Conservation (phyloP, 2,329 filamentous ascomycete genomes). For the Lecanosticta acicola region DNA sequence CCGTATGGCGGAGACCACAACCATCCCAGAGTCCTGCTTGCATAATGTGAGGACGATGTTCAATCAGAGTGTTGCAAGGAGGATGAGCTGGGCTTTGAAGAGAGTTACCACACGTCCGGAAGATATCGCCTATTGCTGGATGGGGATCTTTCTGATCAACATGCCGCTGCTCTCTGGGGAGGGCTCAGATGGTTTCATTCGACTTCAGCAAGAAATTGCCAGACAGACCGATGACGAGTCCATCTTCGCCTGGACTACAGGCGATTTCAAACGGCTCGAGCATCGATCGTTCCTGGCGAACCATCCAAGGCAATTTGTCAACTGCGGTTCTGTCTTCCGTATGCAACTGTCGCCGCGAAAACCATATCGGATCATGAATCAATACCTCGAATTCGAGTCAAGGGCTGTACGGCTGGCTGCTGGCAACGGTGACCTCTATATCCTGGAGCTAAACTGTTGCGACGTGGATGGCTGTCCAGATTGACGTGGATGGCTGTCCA, state of each 20-base stretch:
- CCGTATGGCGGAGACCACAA: background rate
- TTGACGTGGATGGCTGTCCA: no score
- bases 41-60: background rate
- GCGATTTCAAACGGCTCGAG: no score
- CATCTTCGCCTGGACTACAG: background rate
- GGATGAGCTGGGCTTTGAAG: background rate
- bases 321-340: no score
- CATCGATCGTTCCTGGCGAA: no score
- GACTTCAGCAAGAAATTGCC: background rate
- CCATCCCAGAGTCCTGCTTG: background rate
- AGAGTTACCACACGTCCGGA: background rate
- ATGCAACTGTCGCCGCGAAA: no score
- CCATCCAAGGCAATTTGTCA: no score
- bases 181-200: background rate
- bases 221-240: background rate
- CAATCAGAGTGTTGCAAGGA: background rate
- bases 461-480: no score
- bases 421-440: no score
- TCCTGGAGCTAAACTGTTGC: no score
- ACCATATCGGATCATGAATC: no score
- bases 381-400: no score
- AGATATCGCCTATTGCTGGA: background rate
- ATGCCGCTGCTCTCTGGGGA: background rate
- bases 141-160: background rate
- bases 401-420: no score